Percentiles rank a stretch among this genome's conserved stretches.
Evolutionary conservation across 1,284 basidiomycete species (phyloP).

Genomic region (Austroboletus niveus): DNA sequence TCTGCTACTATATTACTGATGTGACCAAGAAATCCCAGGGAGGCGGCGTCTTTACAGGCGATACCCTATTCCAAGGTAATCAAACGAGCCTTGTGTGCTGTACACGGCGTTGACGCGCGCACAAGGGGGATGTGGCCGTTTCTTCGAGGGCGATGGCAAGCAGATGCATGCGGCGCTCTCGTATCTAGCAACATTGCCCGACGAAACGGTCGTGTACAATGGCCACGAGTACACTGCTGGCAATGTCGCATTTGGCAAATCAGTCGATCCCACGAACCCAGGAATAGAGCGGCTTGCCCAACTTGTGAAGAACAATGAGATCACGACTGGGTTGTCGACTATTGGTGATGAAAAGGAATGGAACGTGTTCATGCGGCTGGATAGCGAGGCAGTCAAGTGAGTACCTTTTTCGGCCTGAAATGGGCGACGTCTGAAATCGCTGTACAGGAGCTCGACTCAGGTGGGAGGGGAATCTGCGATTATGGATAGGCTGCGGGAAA

Average conservation of each 20-base stretch:
- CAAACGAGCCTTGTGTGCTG: neutral
- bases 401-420: constrained; percentile 25
- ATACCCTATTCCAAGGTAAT: constrained; percentile 78
- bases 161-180: constrained; percentile 86
- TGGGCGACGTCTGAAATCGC: neutral
- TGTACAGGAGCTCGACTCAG: constrained; percentile 46
- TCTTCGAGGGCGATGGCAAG: constrained; percentile 88
- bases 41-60: constrained; percentile 90
- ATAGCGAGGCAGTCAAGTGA: constrained; percentile 56
- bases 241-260: constrained; percentile 62
- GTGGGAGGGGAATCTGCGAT: constrained; percentile 45
- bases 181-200: constrained; percentile 75
- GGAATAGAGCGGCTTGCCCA: constrained; percentile 55
- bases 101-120: constrained; percentile 83
- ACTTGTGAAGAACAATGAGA: constrained; percentile 50
- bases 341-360: constrained; percentile 84
- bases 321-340: constrained; percentile 77
- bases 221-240: constrained; percentile 91
- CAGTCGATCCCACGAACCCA: constrained; percentile 64
- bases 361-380: constrained; percentile 82
- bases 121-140: constrained; percentile 94
- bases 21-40: constrained; percentile 49
- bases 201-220: constrained; percentile 81
- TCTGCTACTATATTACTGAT: constrained; percentile 82
- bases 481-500: constrained; percentile 73